Base-by-base conservation (phyloP, 768 basidiomycete genomes). In the Xerocomellus dryophilus region DNA sequence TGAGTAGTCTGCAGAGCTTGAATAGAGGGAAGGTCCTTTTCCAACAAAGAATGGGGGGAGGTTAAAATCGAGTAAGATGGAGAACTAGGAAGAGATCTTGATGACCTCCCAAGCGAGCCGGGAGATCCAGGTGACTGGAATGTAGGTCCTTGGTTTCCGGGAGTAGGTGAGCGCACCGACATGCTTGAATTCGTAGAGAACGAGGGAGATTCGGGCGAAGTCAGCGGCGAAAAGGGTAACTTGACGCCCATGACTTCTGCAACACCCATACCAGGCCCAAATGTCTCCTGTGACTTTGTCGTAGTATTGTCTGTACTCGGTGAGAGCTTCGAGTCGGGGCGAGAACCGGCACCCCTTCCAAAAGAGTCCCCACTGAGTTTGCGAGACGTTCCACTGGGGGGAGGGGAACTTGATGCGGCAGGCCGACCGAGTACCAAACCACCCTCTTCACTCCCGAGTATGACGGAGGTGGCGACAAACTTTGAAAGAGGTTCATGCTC, bases 251-350 rank as follows among this genome's bases (percentile, higher is more conserved):
- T 68, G 34, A 71, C 38, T 55, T 70, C 68, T 20, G 51, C 59
- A 31, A 45, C 50, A 34, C 56, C 50, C 35, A 53, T 60, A 49
- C 43, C 34, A 23, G 53, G 52, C 21, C 44, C 47, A 21, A 56
- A 51, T 11, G 25, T 48, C 46, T 71, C 69, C 12, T 58, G 60
- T 44, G 60, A 57, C 38, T 61, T 70, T 48, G 46, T 42, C 4
- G 32, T 41, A 14, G 31, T 17, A 47, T 50, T 67, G 20, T 70
- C 71, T 36, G 50, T 29, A 10, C 47, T 67, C 6, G 71, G 68
- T 5, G 70, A 67, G 38, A 73, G 58, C 52, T 72, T 75, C n/a
- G 76, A 77, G 43, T 75, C 75, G 14, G 74, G 70, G 10, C 73
- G 69, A 18, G 74, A 74, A 43, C 65, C 52, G 18, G 70, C 23